Percentiles rank a stretch among this genome's conserved stretches.
phyloP scores from a whole-genome alignment of 1,284 basidiomycete species.

The Meira nashicola region DNA sequence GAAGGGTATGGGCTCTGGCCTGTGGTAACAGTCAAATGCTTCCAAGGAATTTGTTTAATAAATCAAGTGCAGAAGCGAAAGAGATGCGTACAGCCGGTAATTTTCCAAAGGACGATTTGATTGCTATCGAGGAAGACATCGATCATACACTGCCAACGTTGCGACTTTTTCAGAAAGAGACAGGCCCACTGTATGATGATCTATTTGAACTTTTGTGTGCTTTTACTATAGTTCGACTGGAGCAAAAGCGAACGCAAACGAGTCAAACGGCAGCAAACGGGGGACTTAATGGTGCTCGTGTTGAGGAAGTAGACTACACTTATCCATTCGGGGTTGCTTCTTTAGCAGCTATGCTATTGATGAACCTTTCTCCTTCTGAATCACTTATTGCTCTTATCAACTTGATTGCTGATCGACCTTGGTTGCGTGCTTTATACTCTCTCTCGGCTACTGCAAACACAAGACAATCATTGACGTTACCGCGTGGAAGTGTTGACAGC shows the following conservation, averaged over 20 bases:
- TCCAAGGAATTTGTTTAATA: conserved; percentile 53
- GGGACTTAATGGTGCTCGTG: background rate
- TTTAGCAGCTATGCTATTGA: conserved; percentile 79
- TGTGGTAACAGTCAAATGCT: conserved; percentile 83
- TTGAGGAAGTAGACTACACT: background rate
- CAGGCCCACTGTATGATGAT: conserved; percentile 78
- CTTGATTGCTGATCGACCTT: conserved; percentile 55
- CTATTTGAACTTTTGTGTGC: conserved; percentile 80
- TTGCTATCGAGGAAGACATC: conserved; percentile 74
- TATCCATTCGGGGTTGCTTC: conserved; percentile 50
- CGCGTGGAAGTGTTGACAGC: too few relatives aligned
- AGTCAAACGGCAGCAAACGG: conserved; percentile 11
- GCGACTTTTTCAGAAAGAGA: conserved; percentile 75
- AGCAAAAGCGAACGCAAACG: conserved; percentile 59
- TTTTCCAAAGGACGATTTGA: conserved; percentile 64
- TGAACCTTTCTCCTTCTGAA: conserved; percentile 70
- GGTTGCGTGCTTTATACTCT: conserved; percentile 41
- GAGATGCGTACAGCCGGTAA: conserved; percentile 56
- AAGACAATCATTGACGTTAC: background rate
- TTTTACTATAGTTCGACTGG: conserved; percentile 83
- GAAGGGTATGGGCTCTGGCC: conserved; percentile 78
- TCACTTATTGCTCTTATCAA: conserved; percentile 85
- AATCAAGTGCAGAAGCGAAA: conserved; percentile 68
- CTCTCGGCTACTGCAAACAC: conserved; percentile 19
- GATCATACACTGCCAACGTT: conserved; percentile 72